phyloP scores from a whole-genome alignment of 495 filamentous ascomycete species.

The Aspergillus homomorphus region DNA sequence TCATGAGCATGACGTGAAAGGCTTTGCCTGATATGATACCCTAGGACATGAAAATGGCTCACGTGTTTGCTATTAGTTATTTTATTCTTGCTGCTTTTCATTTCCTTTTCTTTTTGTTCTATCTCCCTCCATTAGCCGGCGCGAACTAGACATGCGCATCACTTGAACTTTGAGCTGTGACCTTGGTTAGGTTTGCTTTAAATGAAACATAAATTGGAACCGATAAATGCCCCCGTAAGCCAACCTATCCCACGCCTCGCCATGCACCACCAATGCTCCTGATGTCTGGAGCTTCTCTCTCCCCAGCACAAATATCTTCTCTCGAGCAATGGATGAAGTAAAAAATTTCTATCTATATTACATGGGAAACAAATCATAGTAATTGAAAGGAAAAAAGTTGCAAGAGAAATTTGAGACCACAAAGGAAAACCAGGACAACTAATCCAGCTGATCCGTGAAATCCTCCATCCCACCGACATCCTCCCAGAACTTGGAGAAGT shows the following conservation, averaged over 20 bases:
- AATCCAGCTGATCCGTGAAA: conserved; percentile 41
- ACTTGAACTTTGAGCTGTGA: not conserved
- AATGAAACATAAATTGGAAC: not conserved
- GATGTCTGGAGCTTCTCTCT: conserved; percentile 5
- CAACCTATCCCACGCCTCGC: not conserved
- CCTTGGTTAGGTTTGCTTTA: not conserved
- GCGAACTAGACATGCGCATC: not conserved
- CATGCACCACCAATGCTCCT: not conserved
- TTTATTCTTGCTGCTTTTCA: conserved; percentile 1
- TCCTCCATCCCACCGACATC: conserved; percentile 66
- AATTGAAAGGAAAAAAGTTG: not conserved
- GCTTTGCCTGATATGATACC: not conserved
- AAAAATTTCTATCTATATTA: not conserved
- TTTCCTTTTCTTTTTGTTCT: conserved; percentile 8
- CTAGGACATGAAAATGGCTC: not conserved
- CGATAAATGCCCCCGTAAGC: not conserved
- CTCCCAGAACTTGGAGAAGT: conserved; percentile 74
- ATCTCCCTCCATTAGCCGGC: not conserved
- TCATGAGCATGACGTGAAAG: not conserved
- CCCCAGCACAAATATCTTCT: conserved; percentile 2
- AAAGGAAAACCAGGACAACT: not conserved
- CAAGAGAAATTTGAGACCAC: not conserved
- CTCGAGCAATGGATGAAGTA: no score
- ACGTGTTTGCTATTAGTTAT: not conserved
- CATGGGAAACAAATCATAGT: not conserved